Evolutionary conservation across 2,329 filamentous ascomycete species (phyloP), one percentile per base, ranked within the genome.

Genomic region (Colletotrichum magnum): DNA sequence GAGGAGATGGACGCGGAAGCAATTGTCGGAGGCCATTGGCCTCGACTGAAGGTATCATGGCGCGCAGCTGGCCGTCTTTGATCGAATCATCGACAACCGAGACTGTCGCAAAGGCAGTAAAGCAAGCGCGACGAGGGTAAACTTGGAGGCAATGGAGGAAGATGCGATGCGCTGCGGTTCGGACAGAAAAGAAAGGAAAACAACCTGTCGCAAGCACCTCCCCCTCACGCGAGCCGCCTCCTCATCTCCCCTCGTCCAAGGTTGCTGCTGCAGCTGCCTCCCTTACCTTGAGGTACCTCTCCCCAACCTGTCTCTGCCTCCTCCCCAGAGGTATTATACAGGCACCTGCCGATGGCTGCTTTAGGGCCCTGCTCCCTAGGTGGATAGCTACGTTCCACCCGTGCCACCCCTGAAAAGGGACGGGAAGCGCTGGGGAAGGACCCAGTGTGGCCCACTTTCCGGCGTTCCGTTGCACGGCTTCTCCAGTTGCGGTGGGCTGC

Each of bases 1-100:
- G 56, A 52, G 53, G 73, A 6, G 74, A 62, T 7, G 39, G 67
- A 54, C 65, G 72, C 58, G 72, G 70, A n/a, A 77, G 64, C 43
- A 72, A 47, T 48, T 61, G 68, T 41, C 73, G 74, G 68, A 71
- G 63, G 60, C 75, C 73, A 58, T 73, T 64, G 68, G 72, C 71
- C 69, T 76, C 71, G 16, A 72, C 72, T 45, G 67, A 66, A 52
- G 66, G 10, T 64, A 67, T 71, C 70, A 71, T 71, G 41, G 26
- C 56, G 57, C 41, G 15, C 39, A 32, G 10, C 3, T 41, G 15
- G 21, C n/a, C 9, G 24, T 32, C 50, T 6, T 51, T 9, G n/a
- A 18, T 21, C 43, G 58, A 41, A 21, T 41, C 69, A 71, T 69
- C 4, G 41, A 12, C 32, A 10, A 36, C 7, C 32, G 7, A 36